Evolutionary conservation across 225 moss, liverwort and hornwort genomes (phyloP), one percentile per base, ranked within the genome.

Genomic region (Straminergon stramineum): DNA sequence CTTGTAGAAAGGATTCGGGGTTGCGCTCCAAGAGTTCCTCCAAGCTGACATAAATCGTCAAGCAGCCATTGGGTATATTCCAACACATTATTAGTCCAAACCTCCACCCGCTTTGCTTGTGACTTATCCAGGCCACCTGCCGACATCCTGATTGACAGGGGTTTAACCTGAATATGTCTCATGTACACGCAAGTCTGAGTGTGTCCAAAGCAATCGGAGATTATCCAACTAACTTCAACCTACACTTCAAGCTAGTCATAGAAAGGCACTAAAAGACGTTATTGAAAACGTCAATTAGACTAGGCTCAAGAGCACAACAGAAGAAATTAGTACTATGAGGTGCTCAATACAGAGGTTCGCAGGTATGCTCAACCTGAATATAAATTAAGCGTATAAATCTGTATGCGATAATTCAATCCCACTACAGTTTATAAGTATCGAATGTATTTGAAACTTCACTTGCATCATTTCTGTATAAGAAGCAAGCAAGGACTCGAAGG

Each of bases 71-170:
- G 97, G 37, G 94, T 93, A 90, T 95, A 96, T 69, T 99, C 99
- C 91, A 99, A 90, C 35, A 99, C 90, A 88, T 97, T 97, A 90
- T 96, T 99, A 57, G 99, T 97, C 99, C 99, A 99, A 84, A 94
- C 91, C 88, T 99, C 99, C 91, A 94, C 94, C 68, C 99, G 97
- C 95, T 97, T 99, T 22, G 97, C 92, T 92, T 96, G 99, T 64
- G 97, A 96, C 91, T 99, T 99, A 87, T 99, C 99, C 67, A 97
- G 96, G 19, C 99, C 98, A 60, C 98, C 98, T 56, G 98, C 96
- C 87, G 97, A 97, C 93, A 97, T 97, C 75, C 99, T 97, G 89
- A 95, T 96, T n/a, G 97, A 96, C 90, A 96, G 90, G 34, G 97
- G 99, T 85, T 96, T 97, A 87, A 96, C 97, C 95, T 96, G 93